phyloP scores from a whole-genome alignment of 805 yeast genomes.

The Kazachstania kunashirensis region DNA sequence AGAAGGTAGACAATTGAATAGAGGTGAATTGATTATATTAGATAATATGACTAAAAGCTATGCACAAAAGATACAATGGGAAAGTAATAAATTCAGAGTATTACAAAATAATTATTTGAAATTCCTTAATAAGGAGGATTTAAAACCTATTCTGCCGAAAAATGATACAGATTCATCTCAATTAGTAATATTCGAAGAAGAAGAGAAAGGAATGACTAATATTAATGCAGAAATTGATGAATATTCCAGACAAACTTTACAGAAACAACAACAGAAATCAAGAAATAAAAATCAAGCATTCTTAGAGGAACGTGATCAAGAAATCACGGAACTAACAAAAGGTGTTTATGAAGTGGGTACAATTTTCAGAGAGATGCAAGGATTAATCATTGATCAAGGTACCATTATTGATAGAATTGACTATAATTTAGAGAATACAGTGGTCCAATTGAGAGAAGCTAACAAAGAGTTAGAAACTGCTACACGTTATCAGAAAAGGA shows the following conservation, averaged over 20 bases:
- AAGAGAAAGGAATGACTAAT: slow-evolving; percentile 24
- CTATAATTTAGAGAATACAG: slow-evolving; percentile 78
- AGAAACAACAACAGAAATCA: slow-evolving; percentile 25
- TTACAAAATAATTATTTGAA: slow-evolving; percentile 84
- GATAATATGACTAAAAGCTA: slow-evolving; percentile 75
- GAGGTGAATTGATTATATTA: slow-evolving; percentile 52
- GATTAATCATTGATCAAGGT: slow-evolving; percentile 89
- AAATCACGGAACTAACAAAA: slow-evolving; percentile 82
- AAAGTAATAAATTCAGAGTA: slow-evolving; percentile 69
- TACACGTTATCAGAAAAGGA: slow-evolving; percentile 70
- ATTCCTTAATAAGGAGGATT: slow-evolving; percentile 72
- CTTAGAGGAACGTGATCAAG: slow-evolving; percentile 64
- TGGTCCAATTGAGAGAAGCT: slow-evolving; percentile 63
- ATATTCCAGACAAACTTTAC: slow-evolving; percentile 29
- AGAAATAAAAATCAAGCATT: slow-evolving; percentile 15
- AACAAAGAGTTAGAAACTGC: slow-evolving; percentile 72
- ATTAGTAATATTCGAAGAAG: slow-evolving; percentile 27
- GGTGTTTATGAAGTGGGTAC: slow-evolving; percentile 90
- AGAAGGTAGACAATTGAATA: slow-evolving; percentile 28
- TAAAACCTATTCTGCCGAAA: slow-evolving; percentile 35
- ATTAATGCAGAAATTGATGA: slow-evolving; percentile 27
- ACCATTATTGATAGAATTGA: slow-evolving; percentile 88
- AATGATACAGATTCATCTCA: slow-evolving; percentile 16
- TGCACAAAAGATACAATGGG: slow-evolving; percentile 75
- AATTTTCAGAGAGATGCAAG: slow-evolving; percentile 87